Percentiles rank a stretch among this genome's conserved stretches.
Evolutionary conservation across 768 basidiomycete genomes (phyloP).

Genomic region (Auricularia heimuer): DNA sequence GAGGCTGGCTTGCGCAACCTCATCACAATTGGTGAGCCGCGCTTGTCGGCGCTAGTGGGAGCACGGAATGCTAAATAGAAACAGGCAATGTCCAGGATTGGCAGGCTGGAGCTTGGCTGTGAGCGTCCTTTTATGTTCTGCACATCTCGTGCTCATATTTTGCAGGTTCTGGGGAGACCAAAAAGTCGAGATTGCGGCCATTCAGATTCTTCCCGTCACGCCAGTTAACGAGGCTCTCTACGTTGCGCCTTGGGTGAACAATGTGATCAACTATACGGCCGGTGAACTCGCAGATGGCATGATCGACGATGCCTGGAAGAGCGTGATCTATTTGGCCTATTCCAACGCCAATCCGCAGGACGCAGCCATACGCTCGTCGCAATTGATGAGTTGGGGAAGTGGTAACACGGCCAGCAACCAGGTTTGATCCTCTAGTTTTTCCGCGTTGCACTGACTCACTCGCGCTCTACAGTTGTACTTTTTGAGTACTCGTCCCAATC

Average conservation of each 20-base stretch:
- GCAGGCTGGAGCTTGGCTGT: constrained; percentile 28
- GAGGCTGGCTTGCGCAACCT: constrained; percentile 21
- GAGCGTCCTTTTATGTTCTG: not conserved
- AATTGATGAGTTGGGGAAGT: constrained; percentile 24
- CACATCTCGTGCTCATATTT: not conserved
- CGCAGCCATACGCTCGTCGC: constrained; percentile 21
- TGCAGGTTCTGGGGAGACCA: constrained; percentile 24
- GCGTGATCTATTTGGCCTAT: constrained; percentile 26
- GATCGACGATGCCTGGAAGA: constrained; percentile 26
- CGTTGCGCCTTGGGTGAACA: constrained; percentile 23
- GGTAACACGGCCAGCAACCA: constrained; percentile 26
- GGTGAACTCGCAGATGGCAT: constrained; percentile 16
- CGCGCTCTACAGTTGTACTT: constrained; percentile 16
- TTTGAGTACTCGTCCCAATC: constrained; percentile 23
- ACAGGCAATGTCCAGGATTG: constrained; percentile 26
- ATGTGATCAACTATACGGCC: constrained; percentile 20
- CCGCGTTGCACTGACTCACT: too few species aligned
- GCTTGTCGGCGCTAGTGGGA: too few species aligned
- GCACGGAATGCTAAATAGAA: not conserved
- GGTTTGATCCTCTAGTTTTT: constrained; percentile 1
- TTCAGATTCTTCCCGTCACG: constrained; percentile 11
- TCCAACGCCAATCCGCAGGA: constrained; percentile 19
- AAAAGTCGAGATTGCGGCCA: constrained; percentile 25
- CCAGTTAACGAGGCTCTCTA: constrained; percentile 19
- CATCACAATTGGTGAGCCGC: constrained; percentile 18